Evolutionary conservation across 2,329 filamentous ascomycete species (phyloP).

Genomic region (Amesomyces nigricolor): DNA sequence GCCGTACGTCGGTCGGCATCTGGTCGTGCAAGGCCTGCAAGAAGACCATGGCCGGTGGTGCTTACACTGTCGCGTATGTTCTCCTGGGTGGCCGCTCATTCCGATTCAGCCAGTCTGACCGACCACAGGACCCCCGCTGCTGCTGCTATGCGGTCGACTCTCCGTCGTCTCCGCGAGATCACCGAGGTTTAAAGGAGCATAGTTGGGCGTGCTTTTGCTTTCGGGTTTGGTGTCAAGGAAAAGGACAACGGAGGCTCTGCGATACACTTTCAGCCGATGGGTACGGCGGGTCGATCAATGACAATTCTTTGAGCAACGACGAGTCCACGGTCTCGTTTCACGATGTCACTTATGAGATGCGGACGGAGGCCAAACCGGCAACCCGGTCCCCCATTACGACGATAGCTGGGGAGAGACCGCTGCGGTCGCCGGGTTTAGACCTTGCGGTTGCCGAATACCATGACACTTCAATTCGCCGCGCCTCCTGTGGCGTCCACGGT

Average conservation of each 20-base stretch:
- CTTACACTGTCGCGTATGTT: constrained; percentile 96
- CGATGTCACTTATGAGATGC: constrained; percentile 19
- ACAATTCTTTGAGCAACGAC: constrained; percentile 27
- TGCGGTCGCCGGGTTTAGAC: constrained; percentile 15
- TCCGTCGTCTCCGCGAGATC: constrained; percentile 95
- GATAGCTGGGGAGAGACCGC: constrained; percentile 17
- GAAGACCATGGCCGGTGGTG: constrained; percentile 89
- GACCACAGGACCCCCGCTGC: constrained; percentile 73
- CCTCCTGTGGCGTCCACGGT: neutral
- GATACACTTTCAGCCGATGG: constrained; percentile 26
- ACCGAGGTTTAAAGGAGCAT: constrained; percentile 72
- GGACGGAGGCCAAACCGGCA: constrained; percentile 14
- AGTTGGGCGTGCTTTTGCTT: constrained; percentile 27
- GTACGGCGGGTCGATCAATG: constrained; percentile 27
- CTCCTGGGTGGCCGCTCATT: neutral
- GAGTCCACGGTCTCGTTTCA: constrained; percentile 18
- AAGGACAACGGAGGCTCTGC: constrained; percentile 28
- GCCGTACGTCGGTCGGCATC: constrained; percentile 80
- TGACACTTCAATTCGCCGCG: constrained; percentile 15
- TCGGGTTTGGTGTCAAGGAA: constrained; percentile 29
- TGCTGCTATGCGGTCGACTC: constrained; percentile 89
- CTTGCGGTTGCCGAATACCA: constrained; percentile 18
- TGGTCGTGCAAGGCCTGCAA: constrained; percentile 88
- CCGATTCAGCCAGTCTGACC: constrained; percentile 7
- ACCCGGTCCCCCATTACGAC: constrained; percentile 11